Conservation (phyloP, 2,329 filamentous ascomycete genomes). For the Aspergillus ustus region DNA sequence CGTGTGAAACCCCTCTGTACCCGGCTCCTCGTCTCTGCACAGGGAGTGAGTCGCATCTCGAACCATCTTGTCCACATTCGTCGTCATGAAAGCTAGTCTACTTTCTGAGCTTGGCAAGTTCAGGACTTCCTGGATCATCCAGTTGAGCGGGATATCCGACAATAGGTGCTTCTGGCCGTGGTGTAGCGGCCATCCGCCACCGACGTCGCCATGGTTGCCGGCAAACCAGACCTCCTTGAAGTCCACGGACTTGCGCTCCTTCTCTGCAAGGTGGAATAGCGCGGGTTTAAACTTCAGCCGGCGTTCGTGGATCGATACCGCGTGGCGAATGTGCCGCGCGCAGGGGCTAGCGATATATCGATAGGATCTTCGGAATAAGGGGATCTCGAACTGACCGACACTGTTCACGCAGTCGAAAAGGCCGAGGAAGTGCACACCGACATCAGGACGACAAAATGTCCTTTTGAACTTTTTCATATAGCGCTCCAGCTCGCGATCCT, state of each 20-base stretch:
- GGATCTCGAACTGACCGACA: constrained; percentile 37
- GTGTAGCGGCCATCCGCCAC: constrained; percentile 56
- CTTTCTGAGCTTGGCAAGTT: constrained; percentile 28
- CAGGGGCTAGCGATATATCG: constrained; percentile 47
- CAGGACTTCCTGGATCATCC: constrained; percentile 58
- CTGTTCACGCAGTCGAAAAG: constrained; percentile 61
- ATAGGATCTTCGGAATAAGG: constrained; percentile 36
- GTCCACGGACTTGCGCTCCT: constrained; percentile 41
- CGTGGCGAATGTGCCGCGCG: constrained; percentile 56
- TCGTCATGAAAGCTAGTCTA: constrained; percentile 27
- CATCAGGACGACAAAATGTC: constrained; percentile 54
- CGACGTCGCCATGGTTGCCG: constrained; percentile 59
- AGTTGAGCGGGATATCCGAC: constrained; percentile 57
- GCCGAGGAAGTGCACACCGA: constrained; percentile 59
- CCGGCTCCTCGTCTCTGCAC: constrained; percentile 20
- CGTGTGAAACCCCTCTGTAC: constrained; percentile 16
- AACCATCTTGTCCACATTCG: constrained; percentile 21
- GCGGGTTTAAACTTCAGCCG: constrained; percentile 61
- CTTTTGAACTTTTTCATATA: constrained; percentile 52
- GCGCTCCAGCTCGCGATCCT: constrained; percentile 24
- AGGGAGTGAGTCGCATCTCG: constrained; percentile 17
- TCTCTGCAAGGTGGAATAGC: constrained; percentile 41
- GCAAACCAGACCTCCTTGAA: constrained; percentile 62
- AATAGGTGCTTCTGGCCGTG: constrained; percentile 37
- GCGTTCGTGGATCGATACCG: constrained; percentile 59